Evolutionary conservation across 2,329 filamentous ascomycete species (phyloP), one percentile per base, ranked within the genome.

Genomic region (Talaromyces sp.): DNA sequence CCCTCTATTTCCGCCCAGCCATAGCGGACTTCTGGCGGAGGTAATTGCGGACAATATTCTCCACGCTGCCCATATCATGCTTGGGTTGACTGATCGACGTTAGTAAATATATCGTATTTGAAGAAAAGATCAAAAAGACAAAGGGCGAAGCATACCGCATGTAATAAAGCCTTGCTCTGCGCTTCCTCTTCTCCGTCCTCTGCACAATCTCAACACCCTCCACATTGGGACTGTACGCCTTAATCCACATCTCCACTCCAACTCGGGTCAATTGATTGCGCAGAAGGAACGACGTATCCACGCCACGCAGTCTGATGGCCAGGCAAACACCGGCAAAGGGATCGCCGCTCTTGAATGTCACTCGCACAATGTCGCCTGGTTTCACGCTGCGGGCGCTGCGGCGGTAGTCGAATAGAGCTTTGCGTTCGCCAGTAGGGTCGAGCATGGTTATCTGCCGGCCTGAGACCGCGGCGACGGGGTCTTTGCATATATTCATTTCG

Each of bases 221-320:
- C 37, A 98, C 90, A 74, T 91, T 90, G 67, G 94, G 94, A 74
- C 88, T 91, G 83, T 95, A 98, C 66, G 98, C 84, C 84, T 99
- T 99, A 80, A 91, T 93, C 89, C 92, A 97, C 92, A 97, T 95
- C 85, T 99, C 95, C 67, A 97, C 92, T 67, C 92, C 91, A 7
- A 96, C 87, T 71, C 91, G 87, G 70, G 92, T 93, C 71, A 99
- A 82, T 75, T 96, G 89, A 72, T 94, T 94, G 64, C 95, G 87
- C 67, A 99, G 84, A 66, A 97, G 81, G 63, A 99, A 89, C 4
- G 91, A 90, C 2, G 92, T 96, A 80, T 98, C 94, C 67, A 95
- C 86, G 66, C 93, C 93, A n/a, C 90, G 86, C 63, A 92, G 86
- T 64, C 93, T 90, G 76, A 99, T 93, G 74, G 90, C 90, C 75